These are phyloP conservation scores for Boletellus emodensis DNA, from an alignment of 768 basidiomycete species.

Conservation along the genomic window DNA sequence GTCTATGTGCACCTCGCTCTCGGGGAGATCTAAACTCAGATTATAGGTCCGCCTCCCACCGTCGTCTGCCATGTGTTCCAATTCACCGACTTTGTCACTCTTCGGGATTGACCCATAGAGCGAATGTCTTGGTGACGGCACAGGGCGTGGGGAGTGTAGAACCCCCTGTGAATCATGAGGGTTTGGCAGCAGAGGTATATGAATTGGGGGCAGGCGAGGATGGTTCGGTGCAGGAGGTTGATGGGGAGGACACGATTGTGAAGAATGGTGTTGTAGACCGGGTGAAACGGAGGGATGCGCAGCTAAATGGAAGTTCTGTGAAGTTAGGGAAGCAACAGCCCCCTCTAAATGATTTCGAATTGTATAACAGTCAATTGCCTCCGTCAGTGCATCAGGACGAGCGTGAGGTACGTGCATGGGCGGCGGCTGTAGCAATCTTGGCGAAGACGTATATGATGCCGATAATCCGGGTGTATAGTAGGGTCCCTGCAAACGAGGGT, in stretches of 20 bases:
- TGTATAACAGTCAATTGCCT: conserved; percentile 15
- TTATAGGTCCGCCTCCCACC: conserved; percentile 34
- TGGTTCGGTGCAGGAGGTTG: conserved; percentile 7
- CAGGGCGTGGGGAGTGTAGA: conserved; percentile 63
- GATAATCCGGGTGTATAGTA: conserved; percentile 38
- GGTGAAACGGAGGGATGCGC: conserved; percentile 64
- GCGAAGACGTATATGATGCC: conserved; percentile 14
- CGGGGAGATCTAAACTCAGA: conserved; percentile 23
- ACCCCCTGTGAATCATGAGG: conserved; percentile 35
- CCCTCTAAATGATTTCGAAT: conserved; percentile 60
- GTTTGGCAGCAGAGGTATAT: conserved; percentile 24
- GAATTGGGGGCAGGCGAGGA: conserved; percentile 20
- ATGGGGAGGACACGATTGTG: conserved; percentile 17
- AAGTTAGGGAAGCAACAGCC: conserved; percentile 52
- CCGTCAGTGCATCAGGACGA: conserved; percentile 11
- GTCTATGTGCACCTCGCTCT: conserved; percentile 21
- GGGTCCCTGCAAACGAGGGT: conserved; percentile 31
- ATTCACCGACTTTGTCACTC: conserved; percentile 50
- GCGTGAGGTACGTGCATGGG: conserved; percentile 25
- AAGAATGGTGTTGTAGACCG: conserved; percentile 50
- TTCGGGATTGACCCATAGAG: conserved; percentile 28
- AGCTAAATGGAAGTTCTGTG: conserved; percentile 54
- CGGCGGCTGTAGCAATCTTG: conserved; percentile 27
- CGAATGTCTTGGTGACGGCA: conserved; percentile 62
- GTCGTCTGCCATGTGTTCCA: conserved; percentile 72